A percentile compares a stretch with the other conserved stretches of the same genome.
Evolutionary conservation across 768 basidiomycete species (phyloP).

Genomic region (Naganishia kalamii): DNA sequence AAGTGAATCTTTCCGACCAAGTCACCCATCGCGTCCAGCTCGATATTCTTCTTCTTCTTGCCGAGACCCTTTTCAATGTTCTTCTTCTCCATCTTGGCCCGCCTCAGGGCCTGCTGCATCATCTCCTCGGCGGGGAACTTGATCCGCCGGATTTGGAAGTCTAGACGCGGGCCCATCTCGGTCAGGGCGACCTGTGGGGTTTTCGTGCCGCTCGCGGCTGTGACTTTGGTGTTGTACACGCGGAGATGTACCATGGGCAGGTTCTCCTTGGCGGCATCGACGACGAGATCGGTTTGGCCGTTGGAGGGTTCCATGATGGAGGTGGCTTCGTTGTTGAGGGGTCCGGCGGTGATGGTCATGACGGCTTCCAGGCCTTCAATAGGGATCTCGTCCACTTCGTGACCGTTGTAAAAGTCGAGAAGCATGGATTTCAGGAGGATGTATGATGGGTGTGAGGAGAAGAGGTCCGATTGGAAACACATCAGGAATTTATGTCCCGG

Average conservation of each 20-base stretch:
- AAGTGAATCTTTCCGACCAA: conserved; percentile 83
- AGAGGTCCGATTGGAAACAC: conserved; percentile 91
- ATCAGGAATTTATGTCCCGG: conserved; percentile 85
- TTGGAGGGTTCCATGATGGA: conserved; percentile 47
- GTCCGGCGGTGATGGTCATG: conserved; percentile 37
- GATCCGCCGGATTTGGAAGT: conserved; percentile 70
- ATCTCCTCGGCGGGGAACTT: conserved; percentile 70
- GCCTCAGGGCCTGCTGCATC: conserved; percentile 70
- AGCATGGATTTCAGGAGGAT: conserved; percentile 85
- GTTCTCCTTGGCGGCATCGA: conserved; percentile 28
- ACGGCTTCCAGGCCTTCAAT: conserved; percentile 49
- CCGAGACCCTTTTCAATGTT: conserved; percentile 79
- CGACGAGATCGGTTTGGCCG: conserved; percentile 48
- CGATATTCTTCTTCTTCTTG: conserved; percentile 79
- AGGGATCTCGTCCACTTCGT: conserved; percentile 74
- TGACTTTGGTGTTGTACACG: conserved; percentile 67
- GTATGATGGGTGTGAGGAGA: conserved; percentile 88
- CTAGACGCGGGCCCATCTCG: conserved; percentile 86
- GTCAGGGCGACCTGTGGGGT: conserved; percentile 73
- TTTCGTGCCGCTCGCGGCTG: conserved; percentile 65
- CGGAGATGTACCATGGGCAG: conserved; percentile 85
- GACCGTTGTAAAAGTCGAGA: conserved; percentile 78
- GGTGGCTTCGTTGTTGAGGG: conserved; percentile 30
- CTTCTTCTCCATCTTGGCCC: conserved; percentile 80
- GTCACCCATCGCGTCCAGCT: conserved; percentile 96